Percentiles rank a stretch among this genome's conserved stretches.
These are phyloP conservation scores for Barbatosphaeria neglecta DNA, from an alignment of 495 filamentous ascomycete genomes.

Conservation along the genomic window DNA sequence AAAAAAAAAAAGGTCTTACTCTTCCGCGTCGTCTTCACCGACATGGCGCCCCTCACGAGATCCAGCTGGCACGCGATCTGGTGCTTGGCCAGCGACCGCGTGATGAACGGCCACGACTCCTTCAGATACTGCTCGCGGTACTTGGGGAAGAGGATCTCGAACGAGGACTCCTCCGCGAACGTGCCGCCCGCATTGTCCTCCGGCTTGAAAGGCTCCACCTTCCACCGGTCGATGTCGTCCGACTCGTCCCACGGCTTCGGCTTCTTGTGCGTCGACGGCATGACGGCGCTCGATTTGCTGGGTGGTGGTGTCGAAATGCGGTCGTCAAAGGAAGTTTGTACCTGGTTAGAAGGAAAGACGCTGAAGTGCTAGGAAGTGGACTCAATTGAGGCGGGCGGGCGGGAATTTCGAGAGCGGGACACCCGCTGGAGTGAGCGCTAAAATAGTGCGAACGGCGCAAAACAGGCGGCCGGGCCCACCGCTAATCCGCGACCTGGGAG, in stretches of 20 bases:
- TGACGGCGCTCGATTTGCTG: constrained; percentile 18
- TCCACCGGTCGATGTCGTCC: constrained; percentile 97
- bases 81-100: constrained; percentile 65
- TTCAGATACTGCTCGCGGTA: constrained; percentile 92
- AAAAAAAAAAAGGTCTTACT: background rate
- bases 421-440: too few relatives aligned
- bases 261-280: constrained; percentile 89
- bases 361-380: too few relatives aligned
- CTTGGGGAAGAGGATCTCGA: constrained; percentile 88
- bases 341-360: too few relatives aligned
- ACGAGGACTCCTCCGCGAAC: constrained; percentile 81
- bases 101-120: constrained; percentile 79
- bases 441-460: too few relatives aligned
- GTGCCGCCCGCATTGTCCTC: constrained; percentile 76
- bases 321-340: too few relatives aligned
- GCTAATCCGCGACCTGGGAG: too few relatives aligned
- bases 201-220: constrained; percentile 74
- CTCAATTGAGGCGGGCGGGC: too few relatives aligned
- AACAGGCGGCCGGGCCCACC: too few relatives aligned
- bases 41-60: constrained; percentile 92
- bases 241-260: constrained; percentile 93
- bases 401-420: too few relatives aligned
- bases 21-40: constrained; percentile 73
- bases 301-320: background rate
- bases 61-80: constrained; percentile 83